Evolutionary conservation across 768 basidiomycete species (phyloP).

Genomic region (Mycena albidolilacea): DNA sequence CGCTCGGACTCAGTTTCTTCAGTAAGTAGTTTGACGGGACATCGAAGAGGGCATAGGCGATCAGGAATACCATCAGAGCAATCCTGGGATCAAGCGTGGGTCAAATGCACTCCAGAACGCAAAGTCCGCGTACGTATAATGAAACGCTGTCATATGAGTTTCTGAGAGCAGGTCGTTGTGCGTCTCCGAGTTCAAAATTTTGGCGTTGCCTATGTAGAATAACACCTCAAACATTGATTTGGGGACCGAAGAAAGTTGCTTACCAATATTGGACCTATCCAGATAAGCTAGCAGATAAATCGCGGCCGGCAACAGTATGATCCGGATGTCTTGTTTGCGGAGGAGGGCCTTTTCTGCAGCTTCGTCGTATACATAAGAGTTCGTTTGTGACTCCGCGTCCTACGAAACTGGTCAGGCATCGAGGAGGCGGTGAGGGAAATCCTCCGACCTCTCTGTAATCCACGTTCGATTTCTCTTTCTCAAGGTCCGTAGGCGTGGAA

Average conservation of each 20-base stretch:
- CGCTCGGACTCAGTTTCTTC: slow-evolving; percentile 52
- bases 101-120: not conserved
- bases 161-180: slow-evolving; percentile 49
- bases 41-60: slow-evolving; percentile 58
- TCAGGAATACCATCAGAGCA: slow-evolving; percentile 56
- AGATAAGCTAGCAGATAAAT: slow-evolving; percentile 24
- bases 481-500: not conserved
- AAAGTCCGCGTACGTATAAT: slow-evolving; percentile 45
- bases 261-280: slow-evolving; percentile 30
- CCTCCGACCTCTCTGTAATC: not conserved
- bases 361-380: slow-evolving; percentile 5
- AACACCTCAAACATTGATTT: not conserved
- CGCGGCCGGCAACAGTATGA: slow-evolving; percentile 20
- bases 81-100: slow-evolving; percentile 29
- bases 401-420: not conserved
- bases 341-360: slow-evolving; percentile 16
- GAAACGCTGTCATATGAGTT: slow-evolving; percentile 45
- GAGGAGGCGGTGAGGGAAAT: not conserved
- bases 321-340: slow-evolving; percentile 29
- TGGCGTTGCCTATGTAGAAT: slow-evolving; percentile 45
- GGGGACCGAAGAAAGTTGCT: not conserved
- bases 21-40: slow-evolving; percentile 57
- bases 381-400: slow-evolving; percentile 21
- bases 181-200: slow-evolving; percentile 50
- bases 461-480: slow-evolving; percentile 1